Conservation (phyloP, 129 eudicot species). For the Erigeron canadensis region DNA sequence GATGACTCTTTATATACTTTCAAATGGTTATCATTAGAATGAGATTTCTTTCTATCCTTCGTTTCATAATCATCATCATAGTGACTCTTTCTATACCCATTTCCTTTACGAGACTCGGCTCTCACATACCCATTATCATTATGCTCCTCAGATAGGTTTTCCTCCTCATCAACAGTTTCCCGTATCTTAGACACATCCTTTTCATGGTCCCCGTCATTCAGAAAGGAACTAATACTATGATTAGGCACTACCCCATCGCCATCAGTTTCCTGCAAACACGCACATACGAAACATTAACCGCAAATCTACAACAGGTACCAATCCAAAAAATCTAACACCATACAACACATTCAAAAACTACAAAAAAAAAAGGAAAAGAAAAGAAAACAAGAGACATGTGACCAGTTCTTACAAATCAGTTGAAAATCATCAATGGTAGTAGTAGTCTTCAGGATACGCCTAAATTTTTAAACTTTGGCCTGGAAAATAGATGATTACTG, state of each 20-base stretch:
- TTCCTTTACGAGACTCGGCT: constrained; percentile 24
- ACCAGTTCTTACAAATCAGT: constrained; percentile 76
- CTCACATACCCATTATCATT: constrained; percentile 36
- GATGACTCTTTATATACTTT: constrained; percentile 29
- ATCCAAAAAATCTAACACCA: not conserved
- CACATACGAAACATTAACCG: constrained; percentile 7
- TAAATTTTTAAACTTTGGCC: constrained; percentile 47
- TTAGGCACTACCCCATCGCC: constrained; percentile 20
- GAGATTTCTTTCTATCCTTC: constrained; percentile 27
- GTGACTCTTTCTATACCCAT: constrained; percentile 26
- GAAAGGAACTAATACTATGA: constrained; percentile 11
- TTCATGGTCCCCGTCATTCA: constrained; percentile 28
- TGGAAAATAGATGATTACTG: constrained; percentile 45
- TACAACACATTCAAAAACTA: constrained; percentile 8
- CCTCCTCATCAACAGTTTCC: constrained; percentile 13
- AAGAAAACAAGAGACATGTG: constrained; percentile 33
- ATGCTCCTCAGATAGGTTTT: constrained; percentile 30
- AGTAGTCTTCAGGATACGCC: constrained; percentile 58
- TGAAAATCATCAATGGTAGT: constrained; percentile 62
- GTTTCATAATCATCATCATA: constrained; percentile 40
- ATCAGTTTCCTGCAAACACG: constrained; percentile 43
- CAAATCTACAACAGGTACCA: not conserved
- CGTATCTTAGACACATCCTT: constrained; percentile 7
- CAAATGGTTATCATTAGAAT: constrained; percentile 28
- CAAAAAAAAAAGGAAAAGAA: constrained; percentile 6